Conservation (phyloP, 1,284 basidiomycete genomes). For the Austroboletus niveus region DNA sequence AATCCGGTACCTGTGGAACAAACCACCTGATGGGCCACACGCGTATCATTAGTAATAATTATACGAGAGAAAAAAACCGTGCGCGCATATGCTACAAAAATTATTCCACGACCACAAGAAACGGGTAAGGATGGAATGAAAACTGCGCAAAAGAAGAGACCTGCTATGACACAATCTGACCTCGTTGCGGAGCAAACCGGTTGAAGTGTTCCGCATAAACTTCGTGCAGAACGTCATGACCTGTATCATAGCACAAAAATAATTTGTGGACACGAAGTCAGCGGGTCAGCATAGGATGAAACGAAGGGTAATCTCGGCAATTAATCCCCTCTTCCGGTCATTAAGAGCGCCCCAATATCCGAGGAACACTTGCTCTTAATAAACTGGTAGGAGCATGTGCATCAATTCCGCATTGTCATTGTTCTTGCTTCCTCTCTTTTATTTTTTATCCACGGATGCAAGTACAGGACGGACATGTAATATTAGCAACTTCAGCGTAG, state of each 20-base stretch:
- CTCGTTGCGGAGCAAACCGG: not conserved
- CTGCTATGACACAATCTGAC: not conserved
- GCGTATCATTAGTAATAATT: not conserved
- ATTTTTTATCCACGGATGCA: no score
- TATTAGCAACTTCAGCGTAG: no score
- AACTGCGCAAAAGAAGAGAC: not conserved
- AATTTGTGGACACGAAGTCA: not conserved
- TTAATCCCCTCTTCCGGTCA: not conserved
- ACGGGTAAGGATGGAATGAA: not conserved
- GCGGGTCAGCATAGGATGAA: not conserved
- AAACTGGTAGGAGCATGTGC: no score
- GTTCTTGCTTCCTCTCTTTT: no score
- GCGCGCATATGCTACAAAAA: not conserved
- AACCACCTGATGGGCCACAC: not conserved
- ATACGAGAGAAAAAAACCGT: not conserved
- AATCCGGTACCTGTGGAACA: not conserved
- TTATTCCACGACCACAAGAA: not conserved
- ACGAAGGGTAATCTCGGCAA: not conserved
- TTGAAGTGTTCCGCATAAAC: not conserved
- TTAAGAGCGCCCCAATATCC: not conserved
- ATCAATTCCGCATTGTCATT: no score
- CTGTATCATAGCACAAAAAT: not conserved
- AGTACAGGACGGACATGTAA: no score
- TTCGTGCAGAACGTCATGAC: not conserved
- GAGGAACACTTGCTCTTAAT: not conserved